phyloP scores from a whole-genome alignment of 768 basidiomycete species.

The Auricularia sp. region DNA sequence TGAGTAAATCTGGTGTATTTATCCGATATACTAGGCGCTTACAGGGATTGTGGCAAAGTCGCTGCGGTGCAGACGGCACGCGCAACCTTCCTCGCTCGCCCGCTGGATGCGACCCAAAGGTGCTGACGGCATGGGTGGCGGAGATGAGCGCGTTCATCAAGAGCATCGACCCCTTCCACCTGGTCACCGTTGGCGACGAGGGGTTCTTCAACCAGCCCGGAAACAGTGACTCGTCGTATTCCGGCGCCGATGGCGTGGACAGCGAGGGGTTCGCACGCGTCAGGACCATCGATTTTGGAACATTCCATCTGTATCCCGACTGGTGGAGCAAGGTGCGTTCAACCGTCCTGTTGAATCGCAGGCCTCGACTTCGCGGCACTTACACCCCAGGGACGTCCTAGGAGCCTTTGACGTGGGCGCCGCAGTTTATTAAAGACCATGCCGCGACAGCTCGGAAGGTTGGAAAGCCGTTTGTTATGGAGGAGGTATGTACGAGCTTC shows the following conservation, averaged over 20 bases:
- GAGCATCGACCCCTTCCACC: slow-evolving; percentile 10
- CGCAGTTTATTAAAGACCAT: slow-evolving; percentile 8
- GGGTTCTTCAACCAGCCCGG: slow-evolving; percentile 11
- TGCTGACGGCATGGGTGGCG: slow-evolving; percentile 10
- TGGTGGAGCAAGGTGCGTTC: slow-evolving; percentile 10
- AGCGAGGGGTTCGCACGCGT: slow-evolving; percentile 6
- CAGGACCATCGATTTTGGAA: slow-evolving; percentile 8
- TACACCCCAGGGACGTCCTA: neutral
- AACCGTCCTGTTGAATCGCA: neutral
- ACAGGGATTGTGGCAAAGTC: neutral
- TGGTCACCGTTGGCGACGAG: slow-evolving; percentile 13
- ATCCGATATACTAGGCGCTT: neutral
- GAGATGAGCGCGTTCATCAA: slow-evolving; percentile 14
- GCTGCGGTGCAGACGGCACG: slow-evolving; percentile 11
- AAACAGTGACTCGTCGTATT: slow-evolving; percentile 10
- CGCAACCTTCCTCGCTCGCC: slow-evolving; percentile 12
- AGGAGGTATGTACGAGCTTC: slow-evolving; percentile 1
- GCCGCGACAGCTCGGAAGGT: slow-evolving; percentile 5
- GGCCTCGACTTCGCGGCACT: neutral
- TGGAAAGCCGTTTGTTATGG: slow-evolving; percentile 8
- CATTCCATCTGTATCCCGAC: slow-evolving; percentile 11
- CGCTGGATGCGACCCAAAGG: slow-evolving; percentile 8
- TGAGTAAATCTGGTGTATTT: neutral
- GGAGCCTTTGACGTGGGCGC: slow-evolving; percentile 9
- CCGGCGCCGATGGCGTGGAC: slow-evolving; percentile 9